phyloP scores from a whole-genome alignment of 2,329 filamentous ascomycete species.

The Colletotrichum kahawae region DNA sequence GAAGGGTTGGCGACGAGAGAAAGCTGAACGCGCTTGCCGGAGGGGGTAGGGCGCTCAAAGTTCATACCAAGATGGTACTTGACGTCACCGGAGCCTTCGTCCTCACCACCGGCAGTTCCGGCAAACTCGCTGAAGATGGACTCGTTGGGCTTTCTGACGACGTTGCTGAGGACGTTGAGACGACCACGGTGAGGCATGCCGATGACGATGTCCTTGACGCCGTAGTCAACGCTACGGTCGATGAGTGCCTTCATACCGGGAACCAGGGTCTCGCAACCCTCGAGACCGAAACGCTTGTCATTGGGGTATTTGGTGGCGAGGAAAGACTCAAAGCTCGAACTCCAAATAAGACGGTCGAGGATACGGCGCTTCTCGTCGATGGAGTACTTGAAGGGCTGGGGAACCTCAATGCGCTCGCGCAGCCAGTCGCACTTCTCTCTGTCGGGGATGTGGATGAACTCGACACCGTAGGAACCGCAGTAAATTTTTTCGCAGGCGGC shows the following conservation, averaged over 20 bases:
- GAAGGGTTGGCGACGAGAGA: conserved; percentile 98
- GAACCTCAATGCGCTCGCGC: conserved; percentile 91
- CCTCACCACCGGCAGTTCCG: conserved; percentile 83
- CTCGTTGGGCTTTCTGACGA: conserved; percentile 98
- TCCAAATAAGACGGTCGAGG: conserved; percentile 97
- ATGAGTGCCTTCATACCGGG: conserved; percentile 99
- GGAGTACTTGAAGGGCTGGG: conserved; percentile 94
- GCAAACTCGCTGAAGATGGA: conserved; percentile 99
- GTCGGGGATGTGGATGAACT: conserved; percentile 99
- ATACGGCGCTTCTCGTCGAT: conserved; percentile 98
- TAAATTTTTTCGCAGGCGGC: conserved; percentile 93
- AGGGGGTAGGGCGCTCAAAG: conserved; percentile 97
- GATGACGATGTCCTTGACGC: conserved; percentile 98
- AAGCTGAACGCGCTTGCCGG: conserved; percentile 98
- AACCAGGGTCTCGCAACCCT: conserved; percentile 95
- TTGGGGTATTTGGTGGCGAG: conserved; percentile 98
- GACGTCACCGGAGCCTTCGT: conserved; percentile 97
- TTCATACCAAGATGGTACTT: conserved; percentile 99
- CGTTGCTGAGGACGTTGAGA: conserved; percentile 97
- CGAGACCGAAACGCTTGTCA: conserved; percentile 98
- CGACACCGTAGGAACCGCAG: conserved; percentile 95
- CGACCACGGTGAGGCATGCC: conserved; percentile 99
- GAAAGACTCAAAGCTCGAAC: conserved; percentile 96
- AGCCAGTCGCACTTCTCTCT: conserved; percentile 98
- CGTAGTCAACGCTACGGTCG: conserved; percentile 96